These are phyloP conservation scores for Paulownia fortunei DNA, from an alignment of 257 asterid species.

Conservation along the genomic window DNA sequence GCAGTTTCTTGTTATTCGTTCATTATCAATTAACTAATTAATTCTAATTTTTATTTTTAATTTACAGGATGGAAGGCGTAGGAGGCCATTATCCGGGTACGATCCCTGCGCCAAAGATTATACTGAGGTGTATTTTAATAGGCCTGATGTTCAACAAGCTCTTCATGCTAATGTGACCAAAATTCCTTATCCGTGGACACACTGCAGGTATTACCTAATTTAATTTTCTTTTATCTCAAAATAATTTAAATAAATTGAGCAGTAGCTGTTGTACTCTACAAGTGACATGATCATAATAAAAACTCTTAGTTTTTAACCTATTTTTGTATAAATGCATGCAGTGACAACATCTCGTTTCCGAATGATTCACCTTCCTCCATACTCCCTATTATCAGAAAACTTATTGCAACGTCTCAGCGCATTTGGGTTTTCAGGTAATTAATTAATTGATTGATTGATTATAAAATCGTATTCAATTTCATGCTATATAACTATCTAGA, in stretches of 20 bases:
- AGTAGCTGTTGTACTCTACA: background rate
- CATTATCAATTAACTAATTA: background rate
- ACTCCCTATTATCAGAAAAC: slow-evolving; percentile 62
- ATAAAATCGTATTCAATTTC: background rate
- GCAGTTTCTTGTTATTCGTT: background rate
- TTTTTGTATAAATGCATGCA: slow-evolving; percentile 29
- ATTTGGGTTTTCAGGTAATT: slow-evolving; percentile 82
- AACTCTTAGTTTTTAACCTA: background rate
- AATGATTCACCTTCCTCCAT: slow-evolving; percentile 56
- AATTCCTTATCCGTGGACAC: slow-evolving; percentile 78
- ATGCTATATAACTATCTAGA: no score
- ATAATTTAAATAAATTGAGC: background rate
- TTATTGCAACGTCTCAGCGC: slow-evolving; percentile 55
- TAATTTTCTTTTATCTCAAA: background rate
- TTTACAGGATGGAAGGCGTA: slow-evolving; percentile 47
- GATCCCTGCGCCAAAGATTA: slow-evolving; percentile 73
- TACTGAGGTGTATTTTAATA: slow-evolving; percentile 56
- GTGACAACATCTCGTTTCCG: slow-evolving; percentile 59
- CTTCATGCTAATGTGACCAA: slow-evolving; percentile 83
- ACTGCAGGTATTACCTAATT: slow-evolving; percentile 60
- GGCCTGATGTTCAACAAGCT: slow-evolving; percentile 78
- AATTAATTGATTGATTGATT: background rate
- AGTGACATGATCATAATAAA: background rate
- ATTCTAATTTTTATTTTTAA: background rate
- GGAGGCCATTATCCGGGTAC: slow-evolving; percentile 57